phyloP scores from a whole-genome alignment of 768 basidiomycete genomes.

The Kwoniella heveanensis region DNA sequence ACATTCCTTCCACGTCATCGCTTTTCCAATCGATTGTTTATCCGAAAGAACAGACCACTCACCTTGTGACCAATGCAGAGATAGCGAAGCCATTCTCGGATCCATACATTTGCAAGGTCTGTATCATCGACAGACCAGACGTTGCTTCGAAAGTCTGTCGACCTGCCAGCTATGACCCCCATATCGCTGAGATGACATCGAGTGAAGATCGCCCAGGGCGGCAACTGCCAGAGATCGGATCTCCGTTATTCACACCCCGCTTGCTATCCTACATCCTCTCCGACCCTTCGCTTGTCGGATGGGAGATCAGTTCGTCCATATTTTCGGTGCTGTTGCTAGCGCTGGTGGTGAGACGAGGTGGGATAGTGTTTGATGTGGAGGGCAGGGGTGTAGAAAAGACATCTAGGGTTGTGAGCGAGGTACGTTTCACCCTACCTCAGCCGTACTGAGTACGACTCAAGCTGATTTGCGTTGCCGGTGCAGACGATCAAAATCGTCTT shows the following conservation, averaged over 20 bases:
- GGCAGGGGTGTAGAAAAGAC: slow-evolving; percentile 5
- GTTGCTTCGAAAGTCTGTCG: not conserved
- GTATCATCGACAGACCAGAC: too few relatives aligned
- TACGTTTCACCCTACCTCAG: not conserved
- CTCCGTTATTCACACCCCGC: slow-evolving; percentile 21
- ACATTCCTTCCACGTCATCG: slow-evolving; percentile 25
- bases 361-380: slow-evolving; percentile 27
- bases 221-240: slow-evolving; percentile 1
- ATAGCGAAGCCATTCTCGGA: too few relatives aligned
- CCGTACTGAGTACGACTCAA: too few relatives aligned
- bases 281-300: slow-evolving; percentile 20
- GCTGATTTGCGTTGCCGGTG: too few relatives aligned
- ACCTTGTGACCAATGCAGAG: too few relatives aligned
- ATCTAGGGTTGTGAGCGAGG: not conserved
- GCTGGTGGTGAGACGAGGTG: slow-evolving; percentile 33
- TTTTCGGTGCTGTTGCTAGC: slow-evolving; percentile 34
- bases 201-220: not conserved
- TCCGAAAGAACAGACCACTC: not conserved
- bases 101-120: too few relatives aligned
- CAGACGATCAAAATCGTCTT: slow-evolving; percentile 23
- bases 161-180: not conserved
- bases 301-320: slow-evolving; percentile 31
- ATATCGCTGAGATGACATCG: not conserved
- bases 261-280: slow-evolving; percentile 20
- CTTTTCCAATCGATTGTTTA: slow-evolving; percentile 6